Percentiles rank a stretch among this genome's conserved stretches.
Evolutionary conservation across 169 alveolate genomes (phyloP).

Genomic region (Plasmodium sp.): DNA sequence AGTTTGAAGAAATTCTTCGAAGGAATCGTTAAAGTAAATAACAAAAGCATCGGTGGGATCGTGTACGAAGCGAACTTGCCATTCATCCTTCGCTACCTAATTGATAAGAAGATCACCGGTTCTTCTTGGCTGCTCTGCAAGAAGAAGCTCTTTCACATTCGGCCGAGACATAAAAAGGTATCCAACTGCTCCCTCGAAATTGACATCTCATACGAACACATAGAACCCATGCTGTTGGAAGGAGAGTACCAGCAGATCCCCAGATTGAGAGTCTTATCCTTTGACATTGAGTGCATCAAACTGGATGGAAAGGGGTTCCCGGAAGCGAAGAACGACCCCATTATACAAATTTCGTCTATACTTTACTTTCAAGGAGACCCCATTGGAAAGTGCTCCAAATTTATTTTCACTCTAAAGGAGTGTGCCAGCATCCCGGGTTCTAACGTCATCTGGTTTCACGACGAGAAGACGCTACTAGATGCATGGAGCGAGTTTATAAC

Average conservation of each 20-base stretch:
- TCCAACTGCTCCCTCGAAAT: conserved; percentile 80
- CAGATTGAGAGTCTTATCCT: conserved; percentile 17
- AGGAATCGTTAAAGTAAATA: conserved; percentile 78
- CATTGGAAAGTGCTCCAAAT: conserved; percentile 74
- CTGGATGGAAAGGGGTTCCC: conserved; percentile 96
- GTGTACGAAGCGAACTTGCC: conserved; percentile 97
- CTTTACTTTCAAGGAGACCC: conserved; percentile 84
- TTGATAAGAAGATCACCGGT: conserved; percentile 96
- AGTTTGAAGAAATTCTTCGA: conserved; percentile 87
- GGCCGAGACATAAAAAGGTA: conserved; percentile 32
- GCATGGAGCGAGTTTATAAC: conserved; percentile 91
- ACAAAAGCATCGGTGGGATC: conserved; percentile 74
- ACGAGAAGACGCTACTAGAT: conserved; percentile 85
- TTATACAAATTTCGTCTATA: conserved; percentile 96
- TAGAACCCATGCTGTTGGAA: conserved; percentile 82
- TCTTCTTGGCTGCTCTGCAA: conserved; percentile 95
- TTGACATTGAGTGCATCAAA: conserved; percentile 91
- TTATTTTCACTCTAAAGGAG: conserved; percentile 86
- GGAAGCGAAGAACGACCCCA: conserved; percentile 94
- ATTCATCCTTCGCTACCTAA: conserved; percentile 96
- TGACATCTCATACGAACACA: conserved; percentile 80
- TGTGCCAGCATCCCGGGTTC: conserved; percentile 92
- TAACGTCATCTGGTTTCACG: conserved; percentile 85
- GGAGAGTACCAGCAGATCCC: conserved; percentile 52
- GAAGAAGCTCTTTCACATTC: conserved; percentile 67